Evolutionary conservation across 805 yeast species (phyloP), one percentile per base, ranked within the genome.

Genomic region (Ogataea ganodermae): DNA sequence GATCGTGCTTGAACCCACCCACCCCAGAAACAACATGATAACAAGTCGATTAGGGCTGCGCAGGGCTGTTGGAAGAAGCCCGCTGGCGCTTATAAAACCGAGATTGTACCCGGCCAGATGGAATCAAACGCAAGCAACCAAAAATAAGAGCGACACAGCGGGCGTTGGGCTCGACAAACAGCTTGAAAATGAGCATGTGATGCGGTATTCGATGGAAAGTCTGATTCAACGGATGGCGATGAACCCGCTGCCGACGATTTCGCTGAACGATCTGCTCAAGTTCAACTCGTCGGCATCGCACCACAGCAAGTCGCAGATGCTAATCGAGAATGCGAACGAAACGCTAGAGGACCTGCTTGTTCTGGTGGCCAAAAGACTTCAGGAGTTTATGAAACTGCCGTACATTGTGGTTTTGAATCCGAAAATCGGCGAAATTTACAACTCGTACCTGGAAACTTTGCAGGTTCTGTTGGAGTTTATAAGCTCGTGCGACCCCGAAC

Each of bases 361-460:
- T 0, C 75, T 79, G 56, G 82, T 89, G 46, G 88, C 96, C 6
- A 79, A 83, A 45, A 73, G 97, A 52, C 65, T 90, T 14, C 74
- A 76, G 26, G 84, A 84, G 23, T 80, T 92, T 54, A 77, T 92
- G 52, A 72, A 76, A 36, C 69, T 92, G 45, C 97, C 97, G 0
- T 92, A 89, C 63, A 76, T 91, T 56, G 89, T 85, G 39, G 84
- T 90, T 46, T 67, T 92, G 51, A 92, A 92, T 62, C 97, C 97
- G 5, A 81, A 88, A 58, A 84, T 92, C 43, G 85, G 92, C 9
- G 80, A 80, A 56, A 84, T 87, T 18, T 89, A 89, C 70, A 75
- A 80, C 57, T 68, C 84, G 40, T 92, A 92, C 68, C 70, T 89
- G 52, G 74, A 80, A 48, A 84, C 96, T 2, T 76, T 89, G 70